Percentiles rank a stretch among this genome's conserved stretches.
Evolutionary conservation across 176 grass and related monocot species (phyloP).

Genomic region (Rhynchospora pubera): DNA sequence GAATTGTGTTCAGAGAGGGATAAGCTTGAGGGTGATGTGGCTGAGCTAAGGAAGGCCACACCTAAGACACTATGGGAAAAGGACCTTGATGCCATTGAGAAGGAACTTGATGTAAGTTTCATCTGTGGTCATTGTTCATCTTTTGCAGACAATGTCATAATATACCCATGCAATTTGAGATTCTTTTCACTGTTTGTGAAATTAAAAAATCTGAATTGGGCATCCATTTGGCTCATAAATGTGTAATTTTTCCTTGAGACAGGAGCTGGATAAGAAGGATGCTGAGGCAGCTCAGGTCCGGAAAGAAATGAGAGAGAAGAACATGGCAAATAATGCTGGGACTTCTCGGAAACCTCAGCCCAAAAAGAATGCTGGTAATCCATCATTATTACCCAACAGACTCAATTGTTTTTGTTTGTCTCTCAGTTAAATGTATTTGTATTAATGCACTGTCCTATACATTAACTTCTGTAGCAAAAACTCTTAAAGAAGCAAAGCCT

Average conservation of each 20-base stretch:
- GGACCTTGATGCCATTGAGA: constrained; percentile 75
- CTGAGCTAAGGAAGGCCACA: constrained; percentile 32
- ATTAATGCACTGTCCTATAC: neutral
- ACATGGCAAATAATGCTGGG: neutral
- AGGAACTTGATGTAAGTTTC: constrained; percentile 67
- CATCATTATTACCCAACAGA: neutral
- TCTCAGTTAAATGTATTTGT: neutral
- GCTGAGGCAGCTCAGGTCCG: constrained; percentile 13
- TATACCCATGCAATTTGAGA: neutral
- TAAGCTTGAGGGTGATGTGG: constrained; percentile 34
- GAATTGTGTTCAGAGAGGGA: constrained; percentile 45
- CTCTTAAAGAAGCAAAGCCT: neutral
- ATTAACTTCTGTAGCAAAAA: neutral
- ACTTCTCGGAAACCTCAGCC: constrained; percentile 23
- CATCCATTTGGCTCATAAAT: neutral
- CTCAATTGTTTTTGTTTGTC: neutral
- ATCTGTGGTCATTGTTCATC: neutral
- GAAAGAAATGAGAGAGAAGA: constrained; percentile 15
- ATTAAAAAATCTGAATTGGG: neutral
- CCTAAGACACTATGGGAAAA: constrained; percentile 54
- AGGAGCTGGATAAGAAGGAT: constrained; percentile 43
- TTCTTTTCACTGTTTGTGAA: neutral
- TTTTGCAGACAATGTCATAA: neutral
- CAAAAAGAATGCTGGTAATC: constrained; percentile 42
- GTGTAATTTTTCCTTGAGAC: neutral